These are phyloP conservation scores for Ogataea pignaliae DNA, from an alignment of 805 yeast genomes.

Conservation along the genomic window DNA sequence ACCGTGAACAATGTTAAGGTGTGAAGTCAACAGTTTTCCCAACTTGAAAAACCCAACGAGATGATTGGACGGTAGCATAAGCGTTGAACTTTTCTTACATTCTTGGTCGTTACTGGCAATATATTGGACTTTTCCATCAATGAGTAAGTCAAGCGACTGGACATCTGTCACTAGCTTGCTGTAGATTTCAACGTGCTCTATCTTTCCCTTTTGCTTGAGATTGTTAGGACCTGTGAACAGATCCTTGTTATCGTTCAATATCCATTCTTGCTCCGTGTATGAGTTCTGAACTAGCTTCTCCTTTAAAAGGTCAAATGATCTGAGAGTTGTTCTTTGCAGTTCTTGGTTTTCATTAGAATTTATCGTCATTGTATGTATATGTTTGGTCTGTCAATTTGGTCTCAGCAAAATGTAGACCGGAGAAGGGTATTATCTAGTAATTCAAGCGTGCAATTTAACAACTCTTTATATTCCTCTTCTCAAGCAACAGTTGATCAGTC, in stretches of 20 bases:
- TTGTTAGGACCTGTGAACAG: slow-evolving; percentile 26
- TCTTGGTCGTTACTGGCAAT: not conserved
- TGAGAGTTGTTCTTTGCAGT: too few relatives aligned
- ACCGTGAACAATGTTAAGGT: slow-evolving; percentile 48
- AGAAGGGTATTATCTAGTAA: too few relatives aligned
- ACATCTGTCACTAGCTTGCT: slow-evolving; percentile 10
- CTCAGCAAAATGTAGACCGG: too few relatives aligned
- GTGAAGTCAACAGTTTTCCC: slow-evolving; percentile 42
- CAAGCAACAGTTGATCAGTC: too few relatives aligned
- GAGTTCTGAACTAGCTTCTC: not conserved
- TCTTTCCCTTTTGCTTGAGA: slow-evolving; percentile 15
- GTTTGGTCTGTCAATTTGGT: too few relatives aligned
- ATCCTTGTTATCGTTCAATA: slow-evolving; percentile 21
- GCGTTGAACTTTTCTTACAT: too few relatives aligned
- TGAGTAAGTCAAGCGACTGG: slow-evolving; percentile 5
- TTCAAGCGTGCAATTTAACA: too few relatives aligned
- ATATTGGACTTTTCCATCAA: not conserved
- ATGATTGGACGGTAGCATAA: slow-evolving; percentile 30
- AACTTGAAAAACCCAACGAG: slow-evolving; percentile 41
- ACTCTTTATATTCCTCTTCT: too few relatives aligned
- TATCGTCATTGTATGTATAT: too few relatives aligned
- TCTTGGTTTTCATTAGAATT: too few relatives aligned
- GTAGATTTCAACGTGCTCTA: slow-evolving; percentile 17
- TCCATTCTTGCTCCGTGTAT: slow-evolving; percentile 14
- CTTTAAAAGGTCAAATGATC: not conserved